phyloP scores from a whole-genome alignment of 345 rosid species.

The Diplotaxis tenuifolia region DNA sequence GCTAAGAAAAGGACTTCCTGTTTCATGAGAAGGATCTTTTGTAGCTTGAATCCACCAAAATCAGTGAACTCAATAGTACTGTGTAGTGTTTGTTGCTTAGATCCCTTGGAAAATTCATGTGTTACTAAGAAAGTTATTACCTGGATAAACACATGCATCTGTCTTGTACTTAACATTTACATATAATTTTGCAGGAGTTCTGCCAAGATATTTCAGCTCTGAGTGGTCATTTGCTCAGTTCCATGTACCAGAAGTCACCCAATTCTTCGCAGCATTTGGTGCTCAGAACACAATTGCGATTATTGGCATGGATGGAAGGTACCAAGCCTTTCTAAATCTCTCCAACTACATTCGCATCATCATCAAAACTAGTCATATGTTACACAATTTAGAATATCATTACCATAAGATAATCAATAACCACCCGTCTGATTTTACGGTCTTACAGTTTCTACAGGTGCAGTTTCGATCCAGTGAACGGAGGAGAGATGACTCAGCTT shows the following conservation, averaged over 20 bases:
- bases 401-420: not conserved
- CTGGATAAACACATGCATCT: constrained; percentile 8
- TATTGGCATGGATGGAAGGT: constrained; percentile 89
- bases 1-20: not conserved
- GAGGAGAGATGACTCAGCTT: constrained; percentile 91
- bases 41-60: constrained; percentile 4
- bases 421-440: constrained; percentile 7
- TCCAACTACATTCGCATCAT: not conserved
- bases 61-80: not conserved
- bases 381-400: not conserved
- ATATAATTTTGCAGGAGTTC: constrained; percentile 52
- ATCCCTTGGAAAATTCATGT: not conserved
- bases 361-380: not conserved
- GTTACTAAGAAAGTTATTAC: constrained; percentile 2
- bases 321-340: constrained; percentile 10
- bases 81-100: not conserved
- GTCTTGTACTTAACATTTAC: constrained; percentile 6
- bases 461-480: constrained; percentile 74
- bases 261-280: constrained; percentile 82
- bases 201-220: constrained; percentile 93
- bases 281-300: constrained; percentile 66
- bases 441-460: constrained; percentile 82
- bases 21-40: not conserved
- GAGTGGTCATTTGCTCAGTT: constrained; percentile 97
- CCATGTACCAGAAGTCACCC: constrained; percentile 69